Base-by-base conservation (phyloP, 306 rosid species). In the Vigna mungo region DNA sequence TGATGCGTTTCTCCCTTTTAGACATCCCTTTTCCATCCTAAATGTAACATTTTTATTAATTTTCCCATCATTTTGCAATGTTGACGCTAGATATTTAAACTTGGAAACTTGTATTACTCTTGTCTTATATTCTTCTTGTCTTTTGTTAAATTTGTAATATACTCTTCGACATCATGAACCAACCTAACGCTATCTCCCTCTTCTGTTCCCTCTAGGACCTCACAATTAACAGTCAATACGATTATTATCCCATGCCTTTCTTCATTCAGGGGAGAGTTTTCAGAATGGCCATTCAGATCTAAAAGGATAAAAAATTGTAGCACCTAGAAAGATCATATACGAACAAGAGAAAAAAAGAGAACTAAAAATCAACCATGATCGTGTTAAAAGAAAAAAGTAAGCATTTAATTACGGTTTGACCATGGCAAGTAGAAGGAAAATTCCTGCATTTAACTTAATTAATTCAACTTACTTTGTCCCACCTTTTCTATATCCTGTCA, bases 401-500 rank as follows among this genome's bases (percentile, higher is more conserved):
- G 2, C 16, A 34, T 51, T 9, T 49, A 36, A 23, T 52, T 52
- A 79, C 49, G 17, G 34, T 52, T 27, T 18, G 36, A 60, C 58
- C 16, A 17, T 18, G 30, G 20, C 10, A 80, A 59, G 27, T 56
- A 66, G 25, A 9, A 58, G 16, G 53, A 58, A 81, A 74, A 44
- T 34, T 32, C 23, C 46, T 20, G 6, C 2, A 49, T 49, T 46
- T 21, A 52, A 61, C 68, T 61, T 56, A 51, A 78, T 56, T 56
- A 59, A 44, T 17, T 67, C 63, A 76, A 61, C 14, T 76, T 52
- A 30, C 53, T 68, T 59, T 71, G 34, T 25, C 78, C 6, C 68
- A 43, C 34, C 21, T 37, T 34, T 4, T 25, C 14, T 27, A 78
- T 23, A 12, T 77, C 58, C 36, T 16, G 64, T 83, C 61, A 78